A percentile compares a stretch with the other conserved stretches of the same genome.
phyloP scores from a whole-genome alignment of 257 asterid species.

The Eustoma russellianum region DNA sequence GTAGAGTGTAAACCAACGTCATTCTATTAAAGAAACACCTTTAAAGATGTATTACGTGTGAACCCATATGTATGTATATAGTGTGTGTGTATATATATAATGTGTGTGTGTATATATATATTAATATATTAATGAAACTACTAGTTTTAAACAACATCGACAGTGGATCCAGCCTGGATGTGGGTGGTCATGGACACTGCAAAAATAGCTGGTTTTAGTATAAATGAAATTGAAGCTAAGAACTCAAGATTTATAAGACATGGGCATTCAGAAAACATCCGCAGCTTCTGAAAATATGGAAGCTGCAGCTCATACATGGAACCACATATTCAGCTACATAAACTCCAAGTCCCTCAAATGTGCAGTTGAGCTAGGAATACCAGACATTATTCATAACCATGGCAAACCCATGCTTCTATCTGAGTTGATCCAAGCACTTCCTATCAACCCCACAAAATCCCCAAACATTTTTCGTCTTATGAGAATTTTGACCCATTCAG shows the following conservation, averaged over 20 bases:
- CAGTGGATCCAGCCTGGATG: too few relatives aligned
- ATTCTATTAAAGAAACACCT: too few relatives aligned
- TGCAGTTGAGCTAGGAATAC: slow-evolving; percentile 16
- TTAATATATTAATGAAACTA: too few relatives aligned
- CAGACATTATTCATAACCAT: slow-evolving; percentile 13
- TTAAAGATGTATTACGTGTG: too few relatives aligned
- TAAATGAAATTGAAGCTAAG: too few relatives aligned
- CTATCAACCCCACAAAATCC: slow-evolving; percentile 11
- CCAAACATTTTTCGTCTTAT: slow-evolving; percentile 15
- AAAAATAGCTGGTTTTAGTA: too few relatives aligned
- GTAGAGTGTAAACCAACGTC: too few relatives aligned
- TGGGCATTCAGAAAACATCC: not conserved
- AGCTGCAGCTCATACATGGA: slow-evolving; percentile 22
- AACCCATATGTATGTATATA: too few relatives aligned
- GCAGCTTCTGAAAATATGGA: not conserved
- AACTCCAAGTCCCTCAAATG: slow-evolving; percentile 18
- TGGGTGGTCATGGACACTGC: too few relatives aligned
- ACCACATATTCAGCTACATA: slow-evolving; percentile 12
- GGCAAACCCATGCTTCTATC: slow-evolving; percentile 16
- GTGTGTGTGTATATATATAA: too few relatives aligned
- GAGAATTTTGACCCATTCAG: slow-evolving; percentile 16
- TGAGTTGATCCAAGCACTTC: slow-evolving; percentile 11
- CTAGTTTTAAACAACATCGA: too few relatives aligned
- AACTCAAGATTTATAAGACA: not conserved
- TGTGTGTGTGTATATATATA: too few relatives aligned